Evolutionary conservation across 2,329 filamentous ascomycete species (phyloP).

Genomic region (Colletotrichum godetiae): DNA sequence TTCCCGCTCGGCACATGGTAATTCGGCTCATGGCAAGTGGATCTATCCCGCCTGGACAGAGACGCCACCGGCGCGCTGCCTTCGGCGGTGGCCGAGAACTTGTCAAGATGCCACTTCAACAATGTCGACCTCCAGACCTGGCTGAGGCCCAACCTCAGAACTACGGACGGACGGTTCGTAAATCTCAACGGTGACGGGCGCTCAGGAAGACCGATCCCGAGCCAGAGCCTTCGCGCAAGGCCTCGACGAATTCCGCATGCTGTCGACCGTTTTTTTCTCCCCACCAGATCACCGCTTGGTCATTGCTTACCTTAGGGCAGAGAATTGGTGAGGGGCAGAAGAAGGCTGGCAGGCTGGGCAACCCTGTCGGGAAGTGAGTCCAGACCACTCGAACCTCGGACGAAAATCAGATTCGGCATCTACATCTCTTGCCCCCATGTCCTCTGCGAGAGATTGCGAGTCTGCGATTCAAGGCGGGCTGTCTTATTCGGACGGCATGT

Average conservation of each 20-base stretch:
- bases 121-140: not conserved
- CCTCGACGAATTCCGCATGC: not conserved
- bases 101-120: conserved; percentile 10
- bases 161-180: not conserved
- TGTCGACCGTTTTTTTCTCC: conserved; percentile 1
- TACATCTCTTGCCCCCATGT: conserved; percentile 13
- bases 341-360: not conserved
- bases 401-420: conserved; percentile 20
- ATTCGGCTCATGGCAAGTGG: conserved; percentile 12
- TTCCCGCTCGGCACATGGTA: conserved; percentile 26
- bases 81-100: conserved; percentile 1
- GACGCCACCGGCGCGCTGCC: conserved; percentile 17
- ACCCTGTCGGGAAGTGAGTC: conserved; percentile 24
- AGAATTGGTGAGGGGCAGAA: not conserved
- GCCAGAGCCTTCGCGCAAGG: not conserved
- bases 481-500: not conserved
- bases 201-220: not conserved
- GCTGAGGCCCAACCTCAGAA: not conserved
- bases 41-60: not conserved
- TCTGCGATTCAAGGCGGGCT: conserved; percentile 7
- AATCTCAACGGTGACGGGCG: not conserved
- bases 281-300: conserved; percentile 12
- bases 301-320: conserved; percentile 14
- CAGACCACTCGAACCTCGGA: conserved; percentile 25
- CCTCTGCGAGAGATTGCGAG: conserved; percentile 1